Base-by-base conservation (phyloP, 2,329 filamentous ascomycete species). In the Aureobasidium leucospermi region DNA sequence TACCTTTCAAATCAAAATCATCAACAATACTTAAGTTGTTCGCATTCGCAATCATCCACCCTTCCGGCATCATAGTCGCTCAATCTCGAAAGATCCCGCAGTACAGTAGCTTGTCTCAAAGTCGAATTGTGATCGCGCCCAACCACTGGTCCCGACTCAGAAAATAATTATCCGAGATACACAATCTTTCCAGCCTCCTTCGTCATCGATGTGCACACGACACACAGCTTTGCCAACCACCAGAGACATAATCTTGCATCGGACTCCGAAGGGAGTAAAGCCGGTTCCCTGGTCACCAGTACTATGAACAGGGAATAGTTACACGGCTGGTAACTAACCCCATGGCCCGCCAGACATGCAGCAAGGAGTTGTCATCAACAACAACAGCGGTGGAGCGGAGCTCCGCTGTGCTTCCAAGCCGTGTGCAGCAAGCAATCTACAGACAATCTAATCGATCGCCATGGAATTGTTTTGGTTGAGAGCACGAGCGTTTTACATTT, bases 91-190 rank as follows among this genome's bases (percentile, higher is more conserved):
- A 34, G n/a, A 34, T 43, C 38, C n/a, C 10, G 15, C 28, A 23
- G 41, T 56, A 41, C 28, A 23, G 41, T 56, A 41, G 52, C 52
- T 56, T 56, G 52, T 46, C 19, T 34, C 29, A 39, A 42, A 11
- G 28, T 52, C 38, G 51, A 55, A 34, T 23, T 15, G 23, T 23
- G 23, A 43, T 32, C 42, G 28, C 38, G 28, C 39, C 51, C 28
- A 55, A 55, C 51, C 39, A 43, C 16, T n/a, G 38, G 10, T n/a
- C 42, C n/a, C 19, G 6, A 42, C 51, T 43, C 28, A 51, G 38
- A 15, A 55, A 55, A 55, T 38, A 56, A 46, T 56, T 23, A 16
- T 56, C 52, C 41, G 52, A 56, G 31, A 45, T 16, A 36, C 52
- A 19, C 48, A 52, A 52, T 52, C 36, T 49, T 41, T 8, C 48